Evolutionary conservation across 1,139 yeast species (phyloP), one percentile per base, ranked within the genome.

Genomic region (Sugiyamaella neomexicana): DNA sequence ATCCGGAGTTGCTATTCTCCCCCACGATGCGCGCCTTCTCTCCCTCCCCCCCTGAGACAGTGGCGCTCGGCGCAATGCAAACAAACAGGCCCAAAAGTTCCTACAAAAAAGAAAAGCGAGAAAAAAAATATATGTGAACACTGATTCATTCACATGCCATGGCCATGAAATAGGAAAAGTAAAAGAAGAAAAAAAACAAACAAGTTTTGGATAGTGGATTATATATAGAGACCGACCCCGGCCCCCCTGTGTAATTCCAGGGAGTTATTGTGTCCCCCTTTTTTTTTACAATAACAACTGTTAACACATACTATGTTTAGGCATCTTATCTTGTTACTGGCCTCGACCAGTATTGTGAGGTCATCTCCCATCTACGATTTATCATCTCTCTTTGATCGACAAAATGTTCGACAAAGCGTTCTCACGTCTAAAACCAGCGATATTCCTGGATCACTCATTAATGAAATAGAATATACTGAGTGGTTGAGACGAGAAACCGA

Each of bases 401-500:
- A 29, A 12, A 9, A 29, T 12, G n/a, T 4, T 9, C 34, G 7
- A 9, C 34, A 29, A 12, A 9, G 7, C n/a, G 7, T 29, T 29
- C 34, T 29, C 34, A 29, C n/a, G 3, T 9, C 34, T 2, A 29
- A 9, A 9, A 16, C 15, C 27, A 37, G 39, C 12, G n/a, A 25
- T 34, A 15, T 46, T 31, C 42, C 61, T 6, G 63, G 61, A 9
- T 56, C 67, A 7, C 55, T 65, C 20, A 55, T 67, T 4, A 61
- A 65, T 2, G 55, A 50, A 17, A 68, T 68, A n/a, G 75, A 74
- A 42, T 83, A 83, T 62, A 79, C 80, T 40, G 57, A 65, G 8
- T 88, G 96, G 96, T 60, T 85, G 2, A 61, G 59, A 1, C 68
- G 70, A 17, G 89, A 88, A 65, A 70, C 72, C 17, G 68, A 72